Conservation (phyloP, 345 rosid species). For the Citrus hindsii region DNA sequence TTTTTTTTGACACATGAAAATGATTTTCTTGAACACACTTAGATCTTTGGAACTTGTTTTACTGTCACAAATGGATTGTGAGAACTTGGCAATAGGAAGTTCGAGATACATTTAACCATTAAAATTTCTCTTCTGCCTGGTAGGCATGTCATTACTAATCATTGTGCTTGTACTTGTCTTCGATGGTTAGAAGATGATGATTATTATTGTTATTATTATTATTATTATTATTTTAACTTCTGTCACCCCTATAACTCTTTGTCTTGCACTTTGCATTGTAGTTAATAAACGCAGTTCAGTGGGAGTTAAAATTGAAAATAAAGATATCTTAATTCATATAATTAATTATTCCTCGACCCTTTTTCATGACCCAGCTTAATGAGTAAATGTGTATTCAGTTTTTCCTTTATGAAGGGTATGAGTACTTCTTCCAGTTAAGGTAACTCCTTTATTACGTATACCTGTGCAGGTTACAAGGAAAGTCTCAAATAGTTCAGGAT, state of each 20-base stretch:
- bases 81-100: not conserved
- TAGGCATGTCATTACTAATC: not conserved
- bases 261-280: not conserved
- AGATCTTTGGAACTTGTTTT: not conserved
- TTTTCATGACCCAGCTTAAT: not conserved
- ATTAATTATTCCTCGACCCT: not conserved
- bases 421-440: not conserved
- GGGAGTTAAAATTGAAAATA: not conserved
- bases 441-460: not conserved
- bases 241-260: not conserved
- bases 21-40: not conserved
- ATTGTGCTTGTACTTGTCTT: not conserved
- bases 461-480: conserved; percentile 80
- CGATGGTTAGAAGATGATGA: not conserved
- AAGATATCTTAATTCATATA: not conserved
- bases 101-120: not conserved
- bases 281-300: not conserved
- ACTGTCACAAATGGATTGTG: not conserved
- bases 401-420: not conserved
- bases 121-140: not conserved
- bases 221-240: too few species aligned
- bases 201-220: too few species aligned
- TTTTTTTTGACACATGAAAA: not conserved
- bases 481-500: conserved; percentile 85
- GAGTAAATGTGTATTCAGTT: not conserved